Evolutionary conservation across 108 stramenopile genomes (phyloP), one percentile per base, ranked within the genome.

Genomic region (Cylindrotheca closterium): DNA sequence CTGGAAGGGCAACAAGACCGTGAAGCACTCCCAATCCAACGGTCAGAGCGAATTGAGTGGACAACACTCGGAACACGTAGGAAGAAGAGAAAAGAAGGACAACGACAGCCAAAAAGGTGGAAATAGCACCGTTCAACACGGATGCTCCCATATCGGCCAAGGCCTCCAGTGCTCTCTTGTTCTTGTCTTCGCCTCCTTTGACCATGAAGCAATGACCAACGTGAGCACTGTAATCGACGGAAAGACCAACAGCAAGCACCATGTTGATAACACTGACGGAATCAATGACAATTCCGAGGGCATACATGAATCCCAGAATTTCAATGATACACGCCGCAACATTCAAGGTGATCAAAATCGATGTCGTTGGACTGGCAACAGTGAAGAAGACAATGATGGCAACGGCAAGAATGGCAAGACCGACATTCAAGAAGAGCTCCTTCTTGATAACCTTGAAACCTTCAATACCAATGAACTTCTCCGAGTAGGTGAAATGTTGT

Each of bases 211-310:
- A 77, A 67, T 90, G 88, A 23, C 81, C 89, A 21, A 94, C 80
- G 57, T 94, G 93, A 3, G 93, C 93, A 28, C 79, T 76, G 74
- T 94, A 94, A 64, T 94, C 93, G 4, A 94, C 86, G 12, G 88
- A 84, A 27, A 94, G 67, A 12, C 93, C 93, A 34, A 94, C 93
- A 0, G 93, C 86, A 45, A 94, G 73, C 0, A 91, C 88, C 32
- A 94, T 61, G 50, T 90, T 87, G 65, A 94, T 90, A 8, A 94
- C 93, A 25, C 82, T 81, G 26, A 90, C 85, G 12, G 76, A 75
- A 57, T 94, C 93, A 61, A 94, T 89, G 18, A 77, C 85, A 30
- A 94, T 73, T 0, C 81, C 90, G 49, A 89, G 67, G 24, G 73
- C 87, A 56, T 69, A 94, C 89, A 94, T 91, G 75, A 82, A 83